Percentiles rank a stretch among this genome's conserved stretches.
These are phyloP conservation scores for Camillea tinctor DNA, from an alignment of 2,329 filamentous ascomycete genomes.

Conservation along the genomic window DNA sequence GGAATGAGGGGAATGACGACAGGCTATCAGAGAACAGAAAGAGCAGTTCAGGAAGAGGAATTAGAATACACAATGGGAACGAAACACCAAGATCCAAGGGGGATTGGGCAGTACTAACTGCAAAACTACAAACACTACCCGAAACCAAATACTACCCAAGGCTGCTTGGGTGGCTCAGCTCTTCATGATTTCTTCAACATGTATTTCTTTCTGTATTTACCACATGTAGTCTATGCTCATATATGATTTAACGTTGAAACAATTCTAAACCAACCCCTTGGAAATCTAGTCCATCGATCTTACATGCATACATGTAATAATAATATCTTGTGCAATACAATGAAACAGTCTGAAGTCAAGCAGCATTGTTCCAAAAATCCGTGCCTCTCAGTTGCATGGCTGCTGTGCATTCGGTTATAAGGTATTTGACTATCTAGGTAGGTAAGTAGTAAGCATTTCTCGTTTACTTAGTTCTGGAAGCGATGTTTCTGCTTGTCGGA, in stretches of 20 bases:
- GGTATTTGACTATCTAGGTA: too few relatives aligned
- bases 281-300: background rate
- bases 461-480: background rate
- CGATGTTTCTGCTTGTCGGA: background rate
- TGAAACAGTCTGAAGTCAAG: background rate
- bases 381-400: background rate
- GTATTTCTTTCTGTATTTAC: too few relatives aligned
- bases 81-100: background rate
- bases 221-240: too few relatives aligned
- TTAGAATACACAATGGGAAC: slow-evolving; percentile 4
- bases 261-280: background rate
- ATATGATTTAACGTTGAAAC: too few relatives aligned
- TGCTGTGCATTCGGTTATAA: background rate
- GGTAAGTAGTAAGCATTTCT: too few relatives aligned
- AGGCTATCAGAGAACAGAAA: background rate
- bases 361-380: background rate
- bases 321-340: background rate
- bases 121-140: background rate
- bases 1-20: slow-evolving; percentile 15
- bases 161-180: too few relatives aligned
- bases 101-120: background rate
- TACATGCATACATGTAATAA: background rate
- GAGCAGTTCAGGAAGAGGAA: slow-evolving; percentile 3
- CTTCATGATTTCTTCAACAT: too few relatives aligned
- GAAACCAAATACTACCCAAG: background rate